Base-by-base conservation (phyloP, 2,329 filamentous ascomycete genomes). In the Fusarium sp. region DNA sequence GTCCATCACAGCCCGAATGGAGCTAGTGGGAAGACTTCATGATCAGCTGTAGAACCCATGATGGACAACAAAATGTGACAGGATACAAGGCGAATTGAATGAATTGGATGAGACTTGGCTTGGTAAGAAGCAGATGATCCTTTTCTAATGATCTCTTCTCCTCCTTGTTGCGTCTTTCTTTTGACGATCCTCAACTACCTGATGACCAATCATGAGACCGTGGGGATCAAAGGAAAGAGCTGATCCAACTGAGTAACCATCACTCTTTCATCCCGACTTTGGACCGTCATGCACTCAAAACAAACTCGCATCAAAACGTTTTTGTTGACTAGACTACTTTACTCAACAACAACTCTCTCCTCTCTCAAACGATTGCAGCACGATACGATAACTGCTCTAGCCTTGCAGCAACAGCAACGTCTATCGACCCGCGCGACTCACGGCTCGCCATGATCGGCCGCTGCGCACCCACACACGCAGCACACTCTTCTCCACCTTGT, bases 11-110 rank as follows among this genome's bases (percentile, higher is more conserved):
- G 20, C 59, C 66, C 56, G 39, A 74, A 74, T 75, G 62, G 41
- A 69, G 67, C 64, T 72, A 73, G 64, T 48, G 56, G 30, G 25
- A 13, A 62, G 68, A 72, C 64, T 74, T 68, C 72, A 74, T 74
- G 72, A 74, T 74, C 69, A 59, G 58, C 61, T 58, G 11, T 63
- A 75, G 72, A 66, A 73, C 61, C 74, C 72, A 74, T 74, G 72
- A 74, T 75, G 72, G 20, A 32, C 30, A 41, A n/a, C 10, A 43
- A 23, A n/a, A 56, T 18, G 25, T 41, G 27, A 34, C 23, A 50
- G 18, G 35, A 23, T 50, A 52, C 25, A 50, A 50, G 20, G 48
- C 45, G 23, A 25, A 71, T 20, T 60, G 18, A 20, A 32, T 32
- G 30, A 56, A 32, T 56, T 35, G 34, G n/a, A 25, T 3, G n/a